phyloP scores from a whole-genome alignment of 805 yeast genomes.

The Gaillardinia entomophila region DNA sequence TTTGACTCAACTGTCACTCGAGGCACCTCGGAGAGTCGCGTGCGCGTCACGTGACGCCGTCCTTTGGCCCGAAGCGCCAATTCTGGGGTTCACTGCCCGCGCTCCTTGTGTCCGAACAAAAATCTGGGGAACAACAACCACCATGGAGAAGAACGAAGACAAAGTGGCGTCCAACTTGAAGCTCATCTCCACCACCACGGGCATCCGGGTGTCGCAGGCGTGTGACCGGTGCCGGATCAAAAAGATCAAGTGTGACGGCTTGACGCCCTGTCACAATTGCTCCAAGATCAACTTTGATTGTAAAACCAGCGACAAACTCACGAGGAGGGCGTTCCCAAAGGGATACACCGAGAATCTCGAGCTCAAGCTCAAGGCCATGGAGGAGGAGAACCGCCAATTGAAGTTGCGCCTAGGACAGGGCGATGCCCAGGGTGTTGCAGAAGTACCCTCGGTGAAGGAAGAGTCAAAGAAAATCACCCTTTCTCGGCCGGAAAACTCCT shows the following conservation, averaged over 20 bases:
- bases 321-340: conserved; percentile 73
- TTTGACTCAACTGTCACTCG: too few species aligned
- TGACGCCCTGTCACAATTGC: conserved; percentile 67
- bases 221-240: conserved; percentile 77
- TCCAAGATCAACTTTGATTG: conserved; percentile 60
- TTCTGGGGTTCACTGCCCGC: too few species aligned
- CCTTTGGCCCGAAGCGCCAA: too few species aligned
- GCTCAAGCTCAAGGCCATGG: conserved; percentile 52
- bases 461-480: not conserved
- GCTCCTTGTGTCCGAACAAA: too few species aligned
- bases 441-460: not conserved
- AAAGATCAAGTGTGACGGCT: conserved; percentile 72
- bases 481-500: conserved; percentile 2
- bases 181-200: not conserved
- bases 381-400: conserved; percentile 45
- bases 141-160: too few species aligned
- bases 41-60: too few species aligned
- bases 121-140: too few species aligned
- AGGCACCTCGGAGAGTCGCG: too few species aligned
- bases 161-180: not conserved
- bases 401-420: conserved; percentile 23
- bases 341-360: conserved; percentile 78
- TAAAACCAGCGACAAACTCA: conserved; percentile 64
- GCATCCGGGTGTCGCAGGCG: conserved; percentile 59
- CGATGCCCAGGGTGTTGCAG: conserved; percentile 4